phyloP scores from a whole-genome alignment of 2,329 filamentous ascomycete species.

The Colletotrichum brevisporum region DNA sequence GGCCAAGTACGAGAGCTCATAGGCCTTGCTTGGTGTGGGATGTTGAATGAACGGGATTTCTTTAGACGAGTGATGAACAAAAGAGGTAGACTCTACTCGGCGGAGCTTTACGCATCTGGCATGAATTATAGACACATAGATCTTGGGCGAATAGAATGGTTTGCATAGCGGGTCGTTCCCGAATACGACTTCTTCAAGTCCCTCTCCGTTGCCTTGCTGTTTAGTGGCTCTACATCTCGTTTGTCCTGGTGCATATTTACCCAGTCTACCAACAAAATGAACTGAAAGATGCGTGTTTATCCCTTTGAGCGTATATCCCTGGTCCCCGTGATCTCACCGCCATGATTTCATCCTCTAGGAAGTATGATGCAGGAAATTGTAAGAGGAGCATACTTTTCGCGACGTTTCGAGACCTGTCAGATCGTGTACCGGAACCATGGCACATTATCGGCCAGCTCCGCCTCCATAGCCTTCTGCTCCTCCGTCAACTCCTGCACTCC shows the following conservation, averaged over 20 bases:
- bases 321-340: too few species aligned
- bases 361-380: too few species aligned
- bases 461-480: conserved; percentile 48
- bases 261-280: too few species aligned
- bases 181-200: background rate
- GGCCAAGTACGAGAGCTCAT: conserved; percentile 41
- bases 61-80: conserved; percentile 16
- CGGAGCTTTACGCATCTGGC: conserved; percentile 10
- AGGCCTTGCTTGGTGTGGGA: background rate
- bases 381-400: too few species aligned
- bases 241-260: too few species aligned
- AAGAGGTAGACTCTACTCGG: background rate
- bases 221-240: too few species aligned
- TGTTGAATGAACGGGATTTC: background rate
- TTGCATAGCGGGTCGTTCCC: conserved; percentile 3
- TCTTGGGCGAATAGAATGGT: conserved; percentile 19
- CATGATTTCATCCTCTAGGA: too few species aligned
- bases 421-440: conserved; percentile 50
- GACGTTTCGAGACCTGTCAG: conserved; percentile 8
- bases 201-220: too few species aligned
- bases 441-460: conserved; percentile 49
- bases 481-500: conserved; percentile 44
- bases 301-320: too few species aligned
- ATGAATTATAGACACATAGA: conserved; percentile 21
- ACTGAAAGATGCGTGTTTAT: too few species aligned